A percentile compares a stretch with the other conserved stretches of the same genome.
These are phyloP conservation scores for Naematelia aurantialba DNA, from an alignment of 768 basidiomycete species.

Conservation along the genomic window DNA sequence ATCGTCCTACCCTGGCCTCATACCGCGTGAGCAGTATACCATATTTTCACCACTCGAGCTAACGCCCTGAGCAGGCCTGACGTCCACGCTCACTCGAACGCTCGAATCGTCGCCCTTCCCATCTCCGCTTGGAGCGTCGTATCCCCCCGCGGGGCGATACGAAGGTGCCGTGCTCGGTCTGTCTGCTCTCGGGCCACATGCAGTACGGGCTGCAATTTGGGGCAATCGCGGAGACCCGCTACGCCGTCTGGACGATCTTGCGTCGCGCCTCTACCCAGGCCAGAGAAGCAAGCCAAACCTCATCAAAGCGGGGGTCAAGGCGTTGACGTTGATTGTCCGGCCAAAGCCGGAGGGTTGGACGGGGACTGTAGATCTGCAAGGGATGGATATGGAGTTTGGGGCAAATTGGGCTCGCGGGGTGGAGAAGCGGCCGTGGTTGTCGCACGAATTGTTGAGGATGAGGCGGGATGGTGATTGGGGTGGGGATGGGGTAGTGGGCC, in stretches of 20 bases:
- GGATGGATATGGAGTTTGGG: constrained; percentile 24
- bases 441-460: constrained; percentile 30
- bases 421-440: constrained; percentile 31
- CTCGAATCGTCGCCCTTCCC: constrained; percentile 53
- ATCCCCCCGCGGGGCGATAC: constrained; percentile 63
- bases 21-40: constrained; percentile 42
- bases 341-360: constrained; percentile 19
- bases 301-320: constrained; percentile 26
- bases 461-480: too few species aligned
- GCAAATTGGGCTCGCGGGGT: constrained; percentile 19
- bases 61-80: constrained; percentile 75
- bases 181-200: constrained; percentile 74
- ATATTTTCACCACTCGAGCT: constrained; percentile 55
- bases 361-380: constrained; percentile 11
- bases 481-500: constrained; percentile 2
- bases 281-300: constrained; percentile 22
- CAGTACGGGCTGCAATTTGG: constrained; percentile 28
- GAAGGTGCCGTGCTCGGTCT: constrained; percentile 88
- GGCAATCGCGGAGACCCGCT: constrained; percentile 36
- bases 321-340: constrained; percentile 15
- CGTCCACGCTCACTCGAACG: constrained; percentile 87
- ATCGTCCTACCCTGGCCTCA: constrained; percentile 41
- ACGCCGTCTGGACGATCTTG: constrained; percentile 42
- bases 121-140: constrained; percentile 33
- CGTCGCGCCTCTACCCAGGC: constrained; percentile 33